Base-by-base conservation (phyloP, 140 eudicot genomes). In the Flaveria floridana region DNA sequence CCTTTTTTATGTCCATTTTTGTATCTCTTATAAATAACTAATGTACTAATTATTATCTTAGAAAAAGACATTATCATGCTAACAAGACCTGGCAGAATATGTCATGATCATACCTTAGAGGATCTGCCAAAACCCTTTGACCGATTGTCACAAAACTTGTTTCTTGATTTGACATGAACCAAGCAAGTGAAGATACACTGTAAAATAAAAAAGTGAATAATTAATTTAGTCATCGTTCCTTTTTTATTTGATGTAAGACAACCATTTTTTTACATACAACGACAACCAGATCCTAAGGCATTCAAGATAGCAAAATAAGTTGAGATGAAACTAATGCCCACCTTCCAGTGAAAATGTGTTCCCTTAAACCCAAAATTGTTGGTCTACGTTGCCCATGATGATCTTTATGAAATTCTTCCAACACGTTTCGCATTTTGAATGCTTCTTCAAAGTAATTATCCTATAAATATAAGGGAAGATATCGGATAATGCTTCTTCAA, bases 111-210 rank as follows among this genome's bases (percentile, higher is more conserved):
- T 84, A 94, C 99, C 99, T 94, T 19, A 94, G 75, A 21, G 99
- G 99, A 82, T 90, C 87, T 39, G 99, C 99, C 78, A 94, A 80
- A 76, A 94, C 88, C 83, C 99, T 85, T 78, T 94, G 99, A 39
- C 99, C 99, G 21, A 94, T 90, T 10, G 99, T 94, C 76, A 94
- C 99, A 78, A 94, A 94, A 80, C 99, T 94, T 61, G 96, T 88
- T 89, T 94, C 99, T 74, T 94, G 99, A 84, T 94, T 94, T 81
- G 99, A 94, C 99, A 94, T 94, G 86, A 94, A 94, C 99, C 99
- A 94, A 73, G 97, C 99, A 47, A 90, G 89, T 62, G 99, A 94
- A 7, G 99, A 94, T 58, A 94, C 99, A 90, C 99, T 94, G 90
- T 30, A 72, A 76, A 62, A 56, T 41, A 82, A 34, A 52, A 62